A percentile compares a stretch with the other conserved stretches of the same genome.
These are phyloP conservation scores for Candida michaelii DNA, from an alignment of 805 yeast genomes.

Conservation along the genomic window DNA sequence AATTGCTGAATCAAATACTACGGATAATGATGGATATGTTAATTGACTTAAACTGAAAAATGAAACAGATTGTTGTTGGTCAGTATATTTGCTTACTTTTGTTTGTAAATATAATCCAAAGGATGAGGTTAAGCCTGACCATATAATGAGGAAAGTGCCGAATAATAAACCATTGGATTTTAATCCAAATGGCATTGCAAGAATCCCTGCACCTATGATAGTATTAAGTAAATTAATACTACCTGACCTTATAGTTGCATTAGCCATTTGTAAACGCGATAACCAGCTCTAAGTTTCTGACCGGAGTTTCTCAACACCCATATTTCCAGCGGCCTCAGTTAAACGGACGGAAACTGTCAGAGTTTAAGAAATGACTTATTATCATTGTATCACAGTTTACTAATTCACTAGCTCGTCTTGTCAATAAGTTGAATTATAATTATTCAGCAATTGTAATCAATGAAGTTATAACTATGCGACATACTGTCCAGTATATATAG, in stretches of 20 bases:
- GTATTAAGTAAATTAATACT: conserved; percentile 56
- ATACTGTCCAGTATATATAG: too few species aligned
- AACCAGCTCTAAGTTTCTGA: not conserved
- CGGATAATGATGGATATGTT: conserved; percentile 68
- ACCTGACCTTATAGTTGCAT: conserved; percentile 47
- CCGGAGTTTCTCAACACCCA: not conserved
- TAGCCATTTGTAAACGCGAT: conserved; percentile 17
- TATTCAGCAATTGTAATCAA: too few species aligned
- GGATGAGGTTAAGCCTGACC: conserved; percentile 48
- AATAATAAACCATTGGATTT: conserved; percentile 46
- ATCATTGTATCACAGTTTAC: too few species aligned
- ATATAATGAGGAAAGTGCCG: conserved; percentile 41
- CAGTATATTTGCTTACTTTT: conserved; percentile 48
- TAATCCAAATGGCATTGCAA: conserved; percentile 72
- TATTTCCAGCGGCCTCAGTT: too few species aligned
- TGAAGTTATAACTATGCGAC: too few species aligned
- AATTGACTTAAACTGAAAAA: conserved; percentile 49
- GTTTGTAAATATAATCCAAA: conserved; percentile 67
- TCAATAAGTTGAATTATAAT: too few species aligned
- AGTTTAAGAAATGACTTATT: too few species aligned
- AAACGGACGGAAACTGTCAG: too few species aligned
- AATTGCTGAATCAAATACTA: conserved; percentile 73
- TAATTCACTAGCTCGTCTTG: too few species aligned
- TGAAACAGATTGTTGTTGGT: conserved; percentile 41
- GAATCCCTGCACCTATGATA: conserved; percentile 64